These are phyloP conservation scores for Guillardia theta DNA, from an alignment of 78 protist genomes.

Conservation along the genomic window DNA sequence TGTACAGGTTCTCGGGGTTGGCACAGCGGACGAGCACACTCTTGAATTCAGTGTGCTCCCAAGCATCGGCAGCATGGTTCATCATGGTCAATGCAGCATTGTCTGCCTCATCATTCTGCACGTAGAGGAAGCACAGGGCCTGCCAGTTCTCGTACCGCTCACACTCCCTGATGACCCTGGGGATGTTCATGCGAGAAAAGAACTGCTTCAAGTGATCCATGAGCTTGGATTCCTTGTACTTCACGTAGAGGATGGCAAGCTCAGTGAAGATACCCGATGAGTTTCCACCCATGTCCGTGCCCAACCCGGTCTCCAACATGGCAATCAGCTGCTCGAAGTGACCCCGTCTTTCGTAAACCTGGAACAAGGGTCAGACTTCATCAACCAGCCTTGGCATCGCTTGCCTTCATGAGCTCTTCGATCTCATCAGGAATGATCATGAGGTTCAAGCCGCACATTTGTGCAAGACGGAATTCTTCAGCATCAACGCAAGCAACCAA, in stretches of 20 bases:
- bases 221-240: conserved; percentile 88
- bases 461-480: conserved; percentile 96
- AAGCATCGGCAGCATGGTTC: conserved; percentile 92
- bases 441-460: conserved; percentile 93
- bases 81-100: conserved; percentile 92
- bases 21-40: conserved; percentile 85
- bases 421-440: conserved; percentile 95
- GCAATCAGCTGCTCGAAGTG: conserved; percentile 52
- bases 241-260: conserved; percentile 90
- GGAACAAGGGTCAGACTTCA: too few relatives aligned
- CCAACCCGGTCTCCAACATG: conserved; percentile 74
- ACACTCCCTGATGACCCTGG: conserved; percentile 85
- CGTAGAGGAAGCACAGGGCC: conserved; percentile 89
- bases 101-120: conserved; percentile 95
- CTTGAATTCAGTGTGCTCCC: conserved; percentile 91
- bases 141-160: conserved; percentile 76
- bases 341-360: conserved; percentile 81
- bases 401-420: conserved; percentile 43
- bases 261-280: conserved; percentile 95
- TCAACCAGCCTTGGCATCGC: too few relatives aligned
- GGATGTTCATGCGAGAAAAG: conserved; percentile 89
- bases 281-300: conserved; percentile 93
- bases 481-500: conserved; percentile 92
- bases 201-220: conserved; percentile 95
- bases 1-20: conserved; percentile 92